Base-by-base conservation (phyloP, 2,329 filamentous ascomycete genomes). In the Aspergillus bombycis region DNA sequence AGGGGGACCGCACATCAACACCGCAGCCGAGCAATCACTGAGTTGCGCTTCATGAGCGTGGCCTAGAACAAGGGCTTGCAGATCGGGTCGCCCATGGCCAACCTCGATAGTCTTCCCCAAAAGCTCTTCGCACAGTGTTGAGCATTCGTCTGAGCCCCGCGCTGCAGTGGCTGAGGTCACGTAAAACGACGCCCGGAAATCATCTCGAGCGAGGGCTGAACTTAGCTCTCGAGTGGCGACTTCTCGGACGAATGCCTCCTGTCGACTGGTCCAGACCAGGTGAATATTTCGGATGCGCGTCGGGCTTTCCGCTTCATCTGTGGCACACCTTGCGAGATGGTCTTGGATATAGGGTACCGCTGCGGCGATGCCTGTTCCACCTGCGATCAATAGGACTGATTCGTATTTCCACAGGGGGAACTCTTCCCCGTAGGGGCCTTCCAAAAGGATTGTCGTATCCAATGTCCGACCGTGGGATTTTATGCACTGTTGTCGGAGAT, bases 341-440 rank as follows among this genome's bases (percentile, higher is more conserved):
- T 77, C 74, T 36, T 77, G 72, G 43, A 80, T 71, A 57, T 79
- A 78, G 3, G 78, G 85, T 77, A 62, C 86, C 75, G 67, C 88
- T 77, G 60, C 84, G 77, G 69, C 67, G 9, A 69, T 66, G 16
- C 72, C 70, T 4, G 68, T 75, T 8, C 74, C 73, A 30, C 72
- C 72, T 4, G 77, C 84, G 10, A 86, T 71, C 0, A 86, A 83
- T 19, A 88, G 73, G 3, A 79, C 72, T 8, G 88, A 85, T 62
- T 88, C 77, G 66, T 80, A 85, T 6, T 69, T 72, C 59, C 76
- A 77, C 0, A 85, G 68, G 1, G 80, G 78, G 7, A 77, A 73
- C 5, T 71, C 71, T 34, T 79, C 73, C 4, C 83, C 83, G 62
- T 85, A 85, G 0, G 83, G 83, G 0, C 84, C 83, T 70, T 86